These are phyloP conservation scores for Exophiala mesophila DNA, from an alignment of 2,329 filamentous ascomycete species.

Conservation along the genomic window DNA sequence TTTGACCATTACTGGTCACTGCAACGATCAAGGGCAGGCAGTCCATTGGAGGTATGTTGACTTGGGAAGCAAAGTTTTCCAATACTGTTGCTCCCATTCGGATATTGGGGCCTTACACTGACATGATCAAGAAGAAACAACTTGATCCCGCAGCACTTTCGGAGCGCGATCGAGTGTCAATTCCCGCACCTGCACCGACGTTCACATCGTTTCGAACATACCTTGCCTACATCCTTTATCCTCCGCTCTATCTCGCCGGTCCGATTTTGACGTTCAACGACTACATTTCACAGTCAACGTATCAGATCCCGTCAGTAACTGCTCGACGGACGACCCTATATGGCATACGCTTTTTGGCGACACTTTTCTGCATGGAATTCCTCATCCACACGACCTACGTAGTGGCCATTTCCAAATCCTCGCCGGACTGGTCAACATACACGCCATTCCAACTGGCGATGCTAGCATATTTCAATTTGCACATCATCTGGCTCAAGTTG, in stretches of 20 bases:
- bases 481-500: conserved; percentile 96
- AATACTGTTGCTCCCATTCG: background rate
- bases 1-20: conserved; percentile 93
- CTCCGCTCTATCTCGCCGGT: conserved; percentile 85
- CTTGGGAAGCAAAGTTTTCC: too few species aligned
- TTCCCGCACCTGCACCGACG: conserved; percentile 65
- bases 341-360: conserved; percentile 72
- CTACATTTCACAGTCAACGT: conserved; percentile 81
- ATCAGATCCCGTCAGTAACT: conserved; percentile 67
- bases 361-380: conserved; percentile 83
- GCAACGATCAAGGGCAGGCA: conserved; percentile 54
- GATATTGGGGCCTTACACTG: too few species aligned
- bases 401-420: conserved; percentile 79
- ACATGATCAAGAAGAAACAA: conserved; percentile 90
- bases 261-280: conserved; percentile 98
- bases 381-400: conserved; percentile 90
- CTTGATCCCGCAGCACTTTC: conserved; percentile 81
- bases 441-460: conserved; percentile 82
- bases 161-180: conserved; percentile 77
- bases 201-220: conserved; percentile 78
- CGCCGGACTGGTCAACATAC: conserved; percentile 76
- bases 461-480: conserved; percentile 91
- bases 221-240: conserved; percentile 82
- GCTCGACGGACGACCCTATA: conserved; percentile 70
- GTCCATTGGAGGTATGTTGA: conserved; percentile 70